A percentile compares a stretch with the other conserved stretches of the same genome.
Evolutionary conservation across 768 basidiomycete genomes (phyloP).

Genomic region (Suillus paluster): DNA sequence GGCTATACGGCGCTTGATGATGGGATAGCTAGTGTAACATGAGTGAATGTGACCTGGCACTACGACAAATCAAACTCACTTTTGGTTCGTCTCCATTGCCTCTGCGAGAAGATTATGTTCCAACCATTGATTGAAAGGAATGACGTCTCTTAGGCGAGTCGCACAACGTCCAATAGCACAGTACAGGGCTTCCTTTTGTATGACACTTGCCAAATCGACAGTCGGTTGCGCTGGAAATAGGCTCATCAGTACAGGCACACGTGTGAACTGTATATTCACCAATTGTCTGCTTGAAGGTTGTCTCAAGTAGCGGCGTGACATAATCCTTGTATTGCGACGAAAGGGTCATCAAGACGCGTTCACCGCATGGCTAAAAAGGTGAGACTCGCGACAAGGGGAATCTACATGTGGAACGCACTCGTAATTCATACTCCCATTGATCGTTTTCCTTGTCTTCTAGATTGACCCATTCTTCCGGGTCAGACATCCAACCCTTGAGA

Average conservation of each 20-base stretch:
- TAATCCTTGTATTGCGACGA: slow-evolving; percentile 69
- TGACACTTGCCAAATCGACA: slow-evolving; percentile 56
- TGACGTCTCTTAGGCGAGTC: slow-evolving; percentile 56
- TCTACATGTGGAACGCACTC: slow-evolving; percentile 55
- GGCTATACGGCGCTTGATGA: slow-evolving; percentile 93
- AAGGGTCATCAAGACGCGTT: slow-evolving; percentile 86
- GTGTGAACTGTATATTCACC: slow-evolving; percentile 44
- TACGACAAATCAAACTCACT: slow-evolving; percentile 42
- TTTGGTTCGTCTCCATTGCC: slow-evolving; percentile 59
- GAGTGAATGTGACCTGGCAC: slow-evolving; percentile 1
- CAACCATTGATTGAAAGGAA: slow-evolving; percentile 77
- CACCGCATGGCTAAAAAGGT: slow-evolving; percentile 77
- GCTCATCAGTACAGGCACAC: not conserved
- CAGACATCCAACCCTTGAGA: slow-evolving; percentile 80
- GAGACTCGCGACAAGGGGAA: slow-evolving; percentile 4
- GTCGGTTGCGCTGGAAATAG: slow-evolving; percentile 46
- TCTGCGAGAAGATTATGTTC: slow-evolving; percentile 61
- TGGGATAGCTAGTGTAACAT: slow-evolving; percentile 66
- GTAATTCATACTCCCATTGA: slow-evolving; percentile 91
- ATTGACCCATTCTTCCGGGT: slow-evolving; percentile 96
- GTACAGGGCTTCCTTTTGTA: slow-evolving; percentile 87
- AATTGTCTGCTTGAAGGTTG: slow-evolving; percentile 62
- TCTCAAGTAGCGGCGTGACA: slow-evolving; percentile 67
- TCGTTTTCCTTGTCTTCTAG: slow-evolving; percentile 88
- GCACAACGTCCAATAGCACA: slow-evolving; percentile 90